Percentiles rank a stretch among this genome's conserved stretches.
phyloP scores from a whole-genome alignment of 352 stramenopile species.

The Phytophthora cactorum region DNA sequence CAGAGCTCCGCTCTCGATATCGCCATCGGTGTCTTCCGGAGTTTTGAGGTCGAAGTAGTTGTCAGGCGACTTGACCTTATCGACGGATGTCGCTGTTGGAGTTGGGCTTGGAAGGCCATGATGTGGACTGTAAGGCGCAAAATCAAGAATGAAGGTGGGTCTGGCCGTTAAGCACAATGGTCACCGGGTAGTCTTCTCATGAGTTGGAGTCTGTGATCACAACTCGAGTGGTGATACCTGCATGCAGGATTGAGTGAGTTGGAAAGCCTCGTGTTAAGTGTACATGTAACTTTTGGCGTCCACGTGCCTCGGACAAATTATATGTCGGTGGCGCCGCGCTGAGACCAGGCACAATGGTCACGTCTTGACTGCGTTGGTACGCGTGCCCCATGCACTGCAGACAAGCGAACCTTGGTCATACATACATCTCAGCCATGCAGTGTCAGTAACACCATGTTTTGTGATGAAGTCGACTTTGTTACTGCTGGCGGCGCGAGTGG shows the following conservation, averaged over 20 bases:
- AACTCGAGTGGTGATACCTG: neutral
- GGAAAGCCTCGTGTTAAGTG: neutral
- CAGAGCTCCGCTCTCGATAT: neutral
- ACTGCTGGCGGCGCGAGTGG: too few species aligned
- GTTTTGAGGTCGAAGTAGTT: neutral
- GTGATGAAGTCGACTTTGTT: too few species aligned
- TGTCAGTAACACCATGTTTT: too few species aligned
- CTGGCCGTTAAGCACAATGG: neutral
- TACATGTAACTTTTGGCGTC: too few species aligned
- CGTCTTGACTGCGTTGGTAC: neutral
- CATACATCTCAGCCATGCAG: neutral
- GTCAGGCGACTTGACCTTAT: neutral
- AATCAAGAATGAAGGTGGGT: neutral
- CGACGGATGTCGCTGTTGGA: neutral
- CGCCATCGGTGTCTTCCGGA: neutral
- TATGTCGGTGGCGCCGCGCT: too few species aligned
- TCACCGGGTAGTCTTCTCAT: neutral
- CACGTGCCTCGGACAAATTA: too few species aligned
- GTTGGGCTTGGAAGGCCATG: neutral
- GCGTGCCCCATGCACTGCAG: neutral
- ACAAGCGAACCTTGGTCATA: neutral
- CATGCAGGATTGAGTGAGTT: neutral
- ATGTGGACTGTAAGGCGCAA: neutral
- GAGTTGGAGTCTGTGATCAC: neutral
- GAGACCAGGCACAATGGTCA: too few species aligned